Percentiles rank a stretch among this genome's conserved stretches.
phyloP scores from a whole-genome alignment of 1,284 basidiomycete genomes.

The Cutaneotrichosporon sp. region DNA sequence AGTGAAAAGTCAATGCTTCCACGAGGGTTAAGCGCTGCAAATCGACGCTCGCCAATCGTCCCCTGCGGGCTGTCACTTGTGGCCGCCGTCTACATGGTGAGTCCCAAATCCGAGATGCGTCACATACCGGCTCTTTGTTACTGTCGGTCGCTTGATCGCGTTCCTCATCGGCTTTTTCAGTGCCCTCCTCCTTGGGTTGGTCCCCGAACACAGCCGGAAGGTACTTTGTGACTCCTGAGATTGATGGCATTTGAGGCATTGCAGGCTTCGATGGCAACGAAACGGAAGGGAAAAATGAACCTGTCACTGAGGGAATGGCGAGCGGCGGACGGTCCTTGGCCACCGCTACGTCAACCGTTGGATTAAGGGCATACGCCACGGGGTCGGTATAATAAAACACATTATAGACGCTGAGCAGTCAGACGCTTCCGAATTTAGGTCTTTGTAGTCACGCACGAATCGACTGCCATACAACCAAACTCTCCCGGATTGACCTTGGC shows the following conservation, averaged over 20 bases:
- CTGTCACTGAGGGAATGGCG: slow-evolving; percentile 50
- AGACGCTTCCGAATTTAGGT: neutral
- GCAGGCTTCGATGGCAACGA: slow-evolving; percentile 38
- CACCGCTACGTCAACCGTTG: slow-evolving; percentile 40
- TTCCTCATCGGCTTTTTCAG: too few relatives aligned
- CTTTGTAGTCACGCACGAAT: slow-evolving; percentile 34
- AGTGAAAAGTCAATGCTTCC: slow-evolving; percentile 48
- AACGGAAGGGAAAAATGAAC: slow-evolving; percentile 35
- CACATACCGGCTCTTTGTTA: too few relatives aligned
- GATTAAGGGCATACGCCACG: slow-evolving; percentile 49
- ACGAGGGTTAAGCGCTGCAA: slow-evolving; percentile 48
- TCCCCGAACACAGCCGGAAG: slow-evolving; percentile 29
- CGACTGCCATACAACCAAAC: slow-evolving; percentile 54
- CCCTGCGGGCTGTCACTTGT: slow-evolving; percentile 20
- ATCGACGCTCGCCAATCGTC: slow-evolving; percentile 42
- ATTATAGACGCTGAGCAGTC: slow-evolving; percentile 46
- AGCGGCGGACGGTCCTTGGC: slow-evolving; percentile 47
- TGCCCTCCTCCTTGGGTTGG: neutral
- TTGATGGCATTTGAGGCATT: slow-evolving; percentile 23
- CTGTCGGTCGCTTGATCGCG: too few relatives aligned
- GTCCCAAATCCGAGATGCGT: too few relatives aligned
- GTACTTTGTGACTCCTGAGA: slow-evolving; percentile 35
- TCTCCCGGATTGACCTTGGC: slow-evolving; percentile 49
- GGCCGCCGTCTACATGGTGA: slow-evolving; percentile 31
- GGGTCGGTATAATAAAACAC: slow-evolving; percentile 55